A percentile compares a stretch with the other conserved stretches of the same genome.
Conservation (phyloP, 768 basidiomycete species). For the Leccinum olivaceopallidum region DNA sequence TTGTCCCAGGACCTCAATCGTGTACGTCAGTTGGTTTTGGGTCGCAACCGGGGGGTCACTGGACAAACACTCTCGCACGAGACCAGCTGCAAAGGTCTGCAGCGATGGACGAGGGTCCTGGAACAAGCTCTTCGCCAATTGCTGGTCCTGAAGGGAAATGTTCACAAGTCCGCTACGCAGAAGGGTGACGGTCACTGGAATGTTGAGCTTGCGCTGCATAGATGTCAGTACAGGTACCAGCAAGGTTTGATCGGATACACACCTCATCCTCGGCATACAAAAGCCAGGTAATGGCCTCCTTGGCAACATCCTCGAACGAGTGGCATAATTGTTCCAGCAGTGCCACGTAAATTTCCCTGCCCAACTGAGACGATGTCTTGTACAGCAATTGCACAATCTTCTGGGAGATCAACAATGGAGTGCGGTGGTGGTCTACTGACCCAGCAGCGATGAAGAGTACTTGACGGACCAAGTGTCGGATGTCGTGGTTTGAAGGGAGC, state of each 20-base stretch:
- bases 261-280: slow-evolving; percentile 97
- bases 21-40: slow-evolving; percentile 75
- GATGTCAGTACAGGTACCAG: slow-evolving; percentile 9
- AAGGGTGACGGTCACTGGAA: slow-evolving; percentile 89
- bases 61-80: slow-evolving; percentile 86
- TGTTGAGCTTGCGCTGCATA: slow-evolving; percentile 88
- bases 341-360: slow-evolving; percentile 90
- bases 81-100: slow-evolving; percentile 76
- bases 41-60: slow-evolving; percentile 78
- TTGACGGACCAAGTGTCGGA: slow-evolving; percentile 81
- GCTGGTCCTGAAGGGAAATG: slow-evolving; percentile 78
- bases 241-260: slow-evolving; percentile 24
- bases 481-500: slow-evolving; percentile 81
- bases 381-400: slow-evolving; percentile 95
- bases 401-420: slow-evolving; percentile 91
- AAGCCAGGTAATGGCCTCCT: slow-evolving; percentile 96
- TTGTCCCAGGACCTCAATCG: slow-evolving; percentile 79
- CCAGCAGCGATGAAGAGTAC: slow-evolving; percentile 81
- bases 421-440: slow-evolving; percentile 77
- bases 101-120: slow-evolving; percentile 76
- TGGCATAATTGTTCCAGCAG: slow-evolving; percentile 88
- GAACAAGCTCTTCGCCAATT: slow-evolving; percentile 82
- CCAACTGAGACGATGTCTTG: slow-evolving; percentile 82
- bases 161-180: slow-evolving; percentile 82
- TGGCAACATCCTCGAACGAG: slow-evolving; percentile 87